phyloP scores from a whole-genome alignment of 208 protist species.

The Trypanosomatidae sp. region DNA sequence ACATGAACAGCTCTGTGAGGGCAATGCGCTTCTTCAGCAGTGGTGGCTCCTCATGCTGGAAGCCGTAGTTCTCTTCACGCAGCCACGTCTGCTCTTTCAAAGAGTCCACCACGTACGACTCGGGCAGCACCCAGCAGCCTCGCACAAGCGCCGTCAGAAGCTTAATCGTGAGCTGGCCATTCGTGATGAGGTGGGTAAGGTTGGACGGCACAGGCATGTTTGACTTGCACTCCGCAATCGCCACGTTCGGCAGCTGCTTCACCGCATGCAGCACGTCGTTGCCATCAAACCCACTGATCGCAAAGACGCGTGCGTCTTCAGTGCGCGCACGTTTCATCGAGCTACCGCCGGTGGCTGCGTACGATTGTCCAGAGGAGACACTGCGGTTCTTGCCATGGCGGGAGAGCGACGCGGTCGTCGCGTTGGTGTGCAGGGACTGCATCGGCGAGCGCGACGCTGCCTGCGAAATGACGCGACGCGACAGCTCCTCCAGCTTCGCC shows the following conservation, averaged over 20 bases:
- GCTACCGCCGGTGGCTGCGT: constrained; percentile 1
- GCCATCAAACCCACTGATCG: constrained; percentile 85
- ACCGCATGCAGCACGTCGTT: too few relatives aligned
- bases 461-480: too few relatives aligned
- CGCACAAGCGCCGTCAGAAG: constrained; percentile 81
- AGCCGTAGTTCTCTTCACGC: constrained; percentile 72
- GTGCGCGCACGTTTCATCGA: constrained; percentile 67
- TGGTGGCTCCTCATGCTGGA: constrained; percentile 79
- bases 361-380: constrained; percentile 31
- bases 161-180: constrained; percentile 87
- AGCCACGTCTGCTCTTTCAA: constrained; percentile 54
- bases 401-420: constrained; percentile 13
- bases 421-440: constrained; percentile 32
- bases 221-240: constrained; percentile 78
- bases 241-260: constrained; percentile 72
- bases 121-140: constrained; percentile 87
- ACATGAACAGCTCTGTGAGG: too few relatives aligned
- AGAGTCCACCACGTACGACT: constrained; percentile 73
- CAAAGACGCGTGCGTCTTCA: constrained; percentile 77
- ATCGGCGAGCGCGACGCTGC: constrained; percentile 33
- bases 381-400: constrained; percentile 33
- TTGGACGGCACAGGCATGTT: constrained; percentile 84
- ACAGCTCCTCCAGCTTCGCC: constrained; percentile 66
- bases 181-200: constrained; percentile 87
- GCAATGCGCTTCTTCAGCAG: constrained; percentile 65